These are phyloP conservation scores for Tetrahymena thermophila DNA, from an alignment of 73 alveolate genomes.

Conservation along the genomic window DNA sequence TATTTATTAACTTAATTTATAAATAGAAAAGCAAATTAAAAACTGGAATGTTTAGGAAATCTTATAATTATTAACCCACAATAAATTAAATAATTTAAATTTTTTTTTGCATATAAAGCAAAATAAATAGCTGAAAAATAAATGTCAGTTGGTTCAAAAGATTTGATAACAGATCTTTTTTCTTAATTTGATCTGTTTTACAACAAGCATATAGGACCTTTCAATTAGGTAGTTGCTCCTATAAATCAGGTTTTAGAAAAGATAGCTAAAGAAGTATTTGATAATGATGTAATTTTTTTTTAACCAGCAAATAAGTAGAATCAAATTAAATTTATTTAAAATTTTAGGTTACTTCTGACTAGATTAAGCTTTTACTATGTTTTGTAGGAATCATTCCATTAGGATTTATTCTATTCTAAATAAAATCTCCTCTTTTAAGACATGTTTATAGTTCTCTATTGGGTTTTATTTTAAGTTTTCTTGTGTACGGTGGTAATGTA, in stretches of 20 bases:
- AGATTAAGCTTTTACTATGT: neutral
- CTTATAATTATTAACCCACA: neutral
- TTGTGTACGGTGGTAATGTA: neutral
- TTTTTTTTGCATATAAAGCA: too few relatives aligned
- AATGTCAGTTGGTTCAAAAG: neutral
- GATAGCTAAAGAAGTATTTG: neutral
- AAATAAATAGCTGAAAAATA: neutral
- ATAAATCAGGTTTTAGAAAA: neutral
- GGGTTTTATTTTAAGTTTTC: neutral
- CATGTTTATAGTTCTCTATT: neutral
- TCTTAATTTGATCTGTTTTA: neutral
- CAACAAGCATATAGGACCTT: neutral
- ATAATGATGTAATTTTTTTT: neutral
- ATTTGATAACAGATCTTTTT: neutral
- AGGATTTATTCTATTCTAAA: neutral
- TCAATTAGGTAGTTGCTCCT: neutral
- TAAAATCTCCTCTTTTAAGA: neutral
- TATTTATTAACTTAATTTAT: too few relatives aligned
- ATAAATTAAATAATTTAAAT: too few relatives aligned
- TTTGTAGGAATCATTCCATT: neutral
- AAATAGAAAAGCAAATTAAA: too few relatives aligned
- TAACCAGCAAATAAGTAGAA: neutral
- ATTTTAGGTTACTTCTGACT: neutral
- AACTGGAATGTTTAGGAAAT: neutral
- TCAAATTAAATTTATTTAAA: neutral